phyloP scores from a whole-genome alignment of 2,329 filamentous ascomycete genomes.

The Didymosphaeria variabile region DNA sequence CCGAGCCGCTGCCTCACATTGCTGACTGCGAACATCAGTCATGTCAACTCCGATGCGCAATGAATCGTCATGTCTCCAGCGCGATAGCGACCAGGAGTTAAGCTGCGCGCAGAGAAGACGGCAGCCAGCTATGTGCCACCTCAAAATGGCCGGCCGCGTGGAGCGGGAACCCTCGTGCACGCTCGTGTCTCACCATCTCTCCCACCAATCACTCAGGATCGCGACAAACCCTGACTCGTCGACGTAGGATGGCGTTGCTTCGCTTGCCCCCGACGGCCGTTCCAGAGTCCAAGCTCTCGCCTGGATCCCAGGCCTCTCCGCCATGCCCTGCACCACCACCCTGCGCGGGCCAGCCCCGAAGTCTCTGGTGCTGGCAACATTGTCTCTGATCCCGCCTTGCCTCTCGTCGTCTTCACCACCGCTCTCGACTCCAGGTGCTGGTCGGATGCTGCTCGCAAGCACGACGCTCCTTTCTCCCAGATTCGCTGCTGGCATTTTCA shows the following conservation, averaged over 20 bases:
- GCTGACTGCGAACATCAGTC: slow-evolving; percentile 1
- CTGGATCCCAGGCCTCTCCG: slow-evolving; percentile 13
- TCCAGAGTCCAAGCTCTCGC: slow-evolving; percentile 16
- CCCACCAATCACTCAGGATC: slow-evolving; percentile 29
- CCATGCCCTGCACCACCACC: slow-evolving; percentile 12
- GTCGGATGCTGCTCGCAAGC: slow-evolving; percentile 30
- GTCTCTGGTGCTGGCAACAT: slow-evolving; percentile 32
- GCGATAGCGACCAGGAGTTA: not conserved
- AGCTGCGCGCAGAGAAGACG: not conserved
- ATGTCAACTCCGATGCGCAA: not conserved
- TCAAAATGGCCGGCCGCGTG: not conserved
- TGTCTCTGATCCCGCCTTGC: slow-evolving; percentile 29
- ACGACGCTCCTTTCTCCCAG: slow-evolving; percentile 38
- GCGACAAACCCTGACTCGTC: slow-evolving; percentile 32
- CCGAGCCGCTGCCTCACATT: slow-evolving; percentile 5
- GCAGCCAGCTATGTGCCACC: not conserved
- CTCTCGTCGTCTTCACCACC: slow-evolving; percentile 28
- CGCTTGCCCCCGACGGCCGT: slow-evolving; percentile 24
- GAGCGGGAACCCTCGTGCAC: slow-evolving; percentile 29
- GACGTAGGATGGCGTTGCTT: slow-evolving; percentile 29
- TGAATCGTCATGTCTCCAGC: not conserved
- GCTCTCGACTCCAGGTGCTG: slow-evolving; percentile 24
- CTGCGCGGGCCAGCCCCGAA: slow-evolving; percentile 23
- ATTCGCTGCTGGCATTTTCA: slow-evolving; percentile 17
- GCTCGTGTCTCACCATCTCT: slow-evolving; percentile 42